Percentiles rank a stretch among this genome's conserved stretches.
These are phyloP conservation scores for Marsdenia floribunda DNA, from an alignment of 257 asterid species.

Conservation along the genomic window DNA sequence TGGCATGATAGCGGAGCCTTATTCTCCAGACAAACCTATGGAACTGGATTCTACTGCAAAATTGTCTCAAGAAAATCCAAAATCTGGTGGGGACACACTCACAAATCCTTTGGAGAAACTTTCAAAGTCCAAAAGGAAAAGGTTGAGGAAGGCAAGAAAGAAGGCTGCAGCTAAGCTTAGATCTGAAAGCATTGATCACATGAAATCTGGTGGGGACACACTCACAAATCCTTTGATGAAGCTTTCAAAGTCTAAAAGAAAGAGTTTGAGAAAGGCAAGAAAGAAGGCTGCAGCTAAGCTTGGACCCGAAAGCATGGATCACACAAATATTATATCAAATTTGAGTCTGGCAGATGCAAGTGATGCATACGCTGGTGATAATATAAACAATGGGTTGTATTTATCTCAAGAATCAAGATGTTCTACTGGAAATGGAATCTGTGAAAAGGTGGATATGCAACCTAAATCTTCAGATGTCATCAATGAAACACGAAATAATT, in stretches of 20 bases:
- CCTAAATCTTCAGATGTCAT: slow-evolving; percentile 17
- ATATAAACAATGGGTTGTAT: slow-evolving; percentile 9
- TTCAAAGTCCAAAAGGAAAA: slow-evolving; percentile 17
- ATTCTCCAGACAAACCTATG: slow-evolving; percentile 12
- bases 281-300: slow-evolving; percentile 13
- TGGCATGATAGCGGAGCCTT: neutral
- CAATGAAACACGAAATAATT: slow-evolving; percentile 16
- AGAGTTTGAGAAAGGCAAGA: slow-evolving; percentile 14
- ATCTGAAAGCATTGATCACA: slow-evolving; percentile 22
- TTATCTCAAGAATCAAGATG: slow-evolving; percentile 22
- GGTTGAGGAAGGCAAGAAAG: slow-evolving; percentile 17
- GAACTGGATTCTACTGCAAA: slow-evolving; percentile 17
- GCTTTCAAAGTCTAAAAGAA: slow-evolving; percentile 14
- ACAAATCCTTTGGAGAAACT: slow-evolving; percentile 21
- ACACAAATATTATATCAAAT: slow-evolving; percentile 21
- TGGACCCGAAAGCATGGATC: slow-evolving; percentile 25
- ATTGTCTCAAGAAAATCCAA: slow-evolving; percentile 21
- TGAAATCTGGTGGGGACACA: slow-evolving; percentile 15
- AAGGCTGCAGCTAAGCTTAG: slow-evolving; percentile 15
- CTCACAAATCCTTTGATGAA: slow-evolving; percentile 21
- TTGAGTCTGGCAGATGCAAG: slow-evolving; percentile 27
- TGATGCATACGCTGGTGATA: slow-evolving; percentile 1
- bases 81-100: slow-evolving; percentile 19
- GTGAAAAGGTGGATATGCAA: neutral
- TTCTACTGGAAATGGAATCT: neutral